phyloP scores from a whole-genome alignment of 352 stramenopile species.

The Phytopythium kandeliae region DNA sequence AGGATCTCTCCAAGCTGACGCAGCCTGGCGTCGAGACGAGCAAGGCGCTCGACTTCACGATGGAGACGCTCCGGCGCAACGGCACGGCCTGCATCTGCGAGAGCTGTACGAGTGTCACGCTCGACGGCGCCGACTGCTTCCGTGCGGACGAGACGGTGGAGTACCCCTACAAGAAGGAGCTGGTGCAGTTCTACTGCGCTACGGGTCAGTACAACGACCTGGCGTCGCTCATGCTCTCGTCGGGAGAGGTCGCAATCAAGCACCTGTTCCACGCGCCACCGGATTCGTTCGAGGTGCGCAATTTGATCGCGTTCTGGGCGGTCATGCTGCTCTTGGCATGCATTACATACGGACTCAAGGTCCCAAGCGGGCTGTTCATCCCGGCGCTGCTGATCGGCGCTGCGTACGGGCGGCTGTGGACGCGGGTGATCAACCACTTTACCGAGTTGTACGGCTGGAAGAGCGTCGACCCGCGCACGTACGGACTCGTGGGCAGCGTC shows the following conservation, averaged over 20 bases:
- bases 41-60: slow-evolving; percentile 64
- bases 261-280: slow-evolving; percentile 93
- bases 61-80: slow-evolving; percentile 64
- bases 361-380: slow-evolving; percentile 96
- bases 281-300: slow-evolving; percentile 67
- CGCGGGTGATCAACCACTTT: slow-evolving; percentile 81
- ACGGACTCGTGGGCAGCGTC: slow-evolving; percentile 94
- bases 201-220: slow-evolving; percentile 97
- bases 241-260: slow-evolving; percentile 92
- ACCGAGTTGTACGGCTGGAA: slow-evolving; percentile 45
- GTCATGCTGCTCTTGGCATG: slow-evolving; percentile 81
- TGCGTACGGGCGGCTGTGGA: slow-evolving; percentile 91
- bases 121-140: slow-evolving; percentile 57
- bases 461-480: slow-evolving; percentile 85
- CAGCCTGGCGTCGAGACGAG: slow-evolving; percentile 29
- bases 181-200: slow-evolving; percentile 94
- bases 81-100: slow-evolving; percentile 69
- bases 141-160: slow-evolving; percentile 58
- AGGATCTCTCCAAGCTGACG: slow-evolving; percentile 46
- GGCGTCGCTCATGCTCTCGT: slow-evolving; percentile 93
- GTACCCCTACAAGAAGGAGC: slow-evolving; percentile 80
- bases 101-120: slow-evolving; percentile 36
- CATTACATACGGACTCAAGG: slow-evolving; percentile 94
- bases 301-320: slow-evolving; percentile 68
- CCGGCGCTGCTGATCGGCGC: slow-evolving; percentile 93